Percentiles rank a stretch among this genome's conserved stretches.
Conservation (phyloP, 306 rosid genomes). For the Quercus cerris region DNA sequence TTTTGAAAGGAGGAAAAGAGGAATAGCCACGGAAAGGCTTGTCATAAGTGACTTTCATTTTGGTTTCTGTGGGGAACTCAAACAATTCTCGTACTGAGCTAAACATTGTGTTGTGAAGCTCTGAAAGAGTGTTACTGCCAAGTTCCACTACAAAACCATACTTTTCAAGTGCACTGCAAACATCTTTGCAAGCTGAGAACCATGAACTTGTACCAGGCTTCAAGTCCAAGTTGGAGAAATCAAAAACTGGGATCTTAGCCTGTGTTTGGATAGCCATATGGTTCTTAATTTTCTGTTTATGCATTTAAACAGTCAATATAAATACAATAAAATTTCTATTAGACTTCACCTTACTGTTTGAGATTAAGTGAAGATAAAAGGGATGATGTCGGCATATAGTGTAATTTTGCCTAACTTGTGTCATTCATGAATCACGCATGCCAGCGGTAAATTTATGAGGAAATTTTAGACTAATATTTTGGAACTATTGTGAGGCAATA, state of each 20-base stretch:
- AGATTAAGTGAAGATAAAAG: no score
- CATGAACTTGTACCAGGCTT: not conserved
- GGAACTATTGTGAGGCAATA: no score
- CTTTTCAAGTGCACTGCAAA: not conserved
- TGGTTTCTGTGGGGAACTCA: constrained; percentile 11
- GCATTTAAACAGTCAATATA: no score
- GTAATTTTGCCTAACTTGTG: no score
- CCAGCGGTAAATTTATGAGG: no score
- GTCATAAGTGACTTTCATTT: not conserved
- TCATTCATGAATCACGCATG: no score
- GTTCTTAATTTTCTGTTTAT: no score
- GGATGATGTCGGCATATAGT: no score
- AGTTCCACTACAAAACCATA: no score
- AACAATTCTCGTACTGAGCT: not conserved
- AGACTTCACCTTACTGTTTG: no score
- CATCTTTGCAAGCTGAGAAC: not conserved
- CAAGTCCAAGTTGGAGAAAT: not conserved
- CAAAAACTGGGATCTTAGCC: not conserved
- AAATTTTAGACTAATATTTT: no score
- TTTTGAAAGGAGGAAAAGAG: not conserved
- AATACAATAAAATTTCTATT: no score
- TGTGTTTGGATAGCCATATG: not conserved
- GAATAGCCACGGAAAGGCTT: constrained; percentile 13
- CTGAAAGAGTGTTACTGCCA: not conserved
- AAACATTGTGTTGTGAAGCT: constrained; percentile 9